Conservation (phyloP, 352 stramenopile species). For the Globisporangium middletonii region DNA sequence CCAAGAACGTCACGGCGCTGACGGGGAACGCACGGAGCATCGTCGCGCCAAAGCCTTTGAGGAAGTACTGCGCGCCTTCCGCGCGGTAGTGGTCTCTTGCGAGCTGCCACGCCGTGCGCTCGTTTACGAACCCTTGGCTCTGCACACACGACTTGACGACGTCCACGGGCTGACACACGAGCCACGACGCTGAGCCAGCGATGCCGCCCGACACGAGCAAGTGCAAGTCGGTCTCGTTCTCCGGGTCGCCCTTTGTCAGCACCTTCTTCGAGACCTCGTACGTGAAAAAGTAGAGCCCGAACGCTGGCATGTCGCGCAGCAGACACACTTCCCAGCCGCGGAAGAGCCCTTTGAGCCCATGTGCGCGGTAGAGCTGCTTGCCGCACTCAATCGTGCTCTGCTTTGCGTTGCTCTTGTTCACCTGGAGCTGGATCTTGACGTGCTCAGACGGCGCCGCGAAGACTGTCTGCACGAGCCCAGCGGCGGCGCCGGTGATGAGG, state of each 20-base stretch:
- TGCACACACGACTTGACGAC: slow-evolving; percentile 90
- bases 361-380: slow-evolving; percentile 25
- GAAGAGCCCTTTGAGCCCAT: slow-evolving; percentile 48
- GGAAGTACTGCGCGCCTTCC: slow-evolving; percentile 63
- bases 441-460: slow-evolving; percentile 72
- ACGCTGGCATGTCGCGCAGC: slow-evolving; percentile 70
- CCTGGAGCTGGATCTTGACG: slow-evolving; percentile 83
- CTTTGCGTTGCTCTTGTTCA: slow-evolving; percentile 35
- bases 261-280: slow-evolving; percentile 66
- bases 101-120: slow-evolving; percentile 41
- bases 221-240: slow-evolving; percentile 62
- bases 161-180: slow-evolving; percentile 78
- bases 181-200: slow-evolving; percentile 74
- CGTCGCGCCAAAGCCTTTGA: slow-evolving; percentile 76
- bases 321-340: slow-evolving; percentile 65
- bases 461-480: slow-evolving; percentile 59
- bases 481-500: slow-evolving; percentile 48
- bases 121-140: slow-evolving; percentile 44
- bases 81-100: slow-evolving; percentile 32
- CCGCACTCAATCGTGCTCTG: slow-evolving; percentile 52
- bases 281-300: slow-evolving; percentile 76
- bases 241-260: slow-evolving; percentile 40
- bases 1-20: slow-evolving; percentile 79
- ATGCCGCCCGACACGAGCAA: slow-evolving; percentile 71
- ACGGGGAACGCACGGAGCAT: slow-evolving; percentile 81